Evolutionary conservation across 108 stramenopile species (phyloP).

Genomic region (Nitzschia sp.): DNA sequence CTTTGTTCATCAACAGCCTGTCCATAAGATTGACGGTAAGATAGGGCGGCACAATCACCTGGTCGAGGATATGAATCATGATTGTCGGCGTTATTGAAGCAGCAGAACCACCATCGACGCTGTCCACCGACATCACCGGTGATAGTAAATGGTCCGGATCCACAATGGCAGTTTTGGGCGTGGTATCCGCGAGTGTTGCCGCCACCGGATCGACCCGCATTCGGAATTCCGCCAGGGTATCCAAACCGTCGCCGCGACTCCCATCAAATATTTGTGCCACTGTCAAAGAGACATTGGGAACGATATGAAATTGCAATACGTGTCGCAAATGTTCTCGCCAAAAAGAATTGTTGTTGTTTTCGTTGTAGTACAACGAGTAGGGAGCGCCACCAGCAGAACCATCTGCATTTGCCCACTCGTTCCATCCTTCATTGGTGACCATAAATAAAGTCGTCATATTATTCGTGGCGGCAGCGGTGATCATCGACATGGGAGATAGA

Average conservation of each 20-base stretch:
- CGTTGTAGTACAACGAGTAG: too few species aligned
- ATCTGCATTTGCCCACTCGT: slow-evolving; percentile 17
- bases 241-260: background rate
- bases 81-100: background rate
- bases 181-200: slow-evolving; percentile 15
- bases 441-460: slow-evolving; percentile 32
- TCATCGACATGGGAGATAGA: slow-evolving; percentile 13
- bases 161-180: slow-evolving; percentile 2
- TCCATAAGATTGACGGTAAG: slow-evolving; percentile 15
- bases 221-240: background rate
- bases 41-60: slow-evolving; percentile 27
- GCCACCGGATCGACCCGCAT: slow-evolving; percentile 8
- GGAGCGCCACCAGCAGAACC: background rate
- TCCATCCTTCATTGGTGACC: slow-evolving; percentile 42
- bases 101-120: slow-evolving; percentile 7
- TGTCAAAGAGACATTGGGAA: slow-evolving; percentile 15
- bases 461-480: background rate
- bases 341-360: background rate
- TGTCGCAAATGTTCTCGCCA: slow-evolving; percentile 18
- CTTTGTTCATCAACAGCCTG: slow-evolving; percentile 10
- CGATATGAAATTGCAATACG: slow-evolving; percentile 17
- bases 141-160: slow-evolving; percentile 15
- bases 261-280: slow-evolving; percentile 28
- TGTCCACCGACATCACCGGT: too few species aligned
- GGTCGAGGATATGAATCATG: slow-evolving; percentile 18